Evolutionary conservation across 164 flowering plant species (phyloP), one percentile per base, ranked within the genome.

Genomic region (Magnolia officinalis): DNA sequence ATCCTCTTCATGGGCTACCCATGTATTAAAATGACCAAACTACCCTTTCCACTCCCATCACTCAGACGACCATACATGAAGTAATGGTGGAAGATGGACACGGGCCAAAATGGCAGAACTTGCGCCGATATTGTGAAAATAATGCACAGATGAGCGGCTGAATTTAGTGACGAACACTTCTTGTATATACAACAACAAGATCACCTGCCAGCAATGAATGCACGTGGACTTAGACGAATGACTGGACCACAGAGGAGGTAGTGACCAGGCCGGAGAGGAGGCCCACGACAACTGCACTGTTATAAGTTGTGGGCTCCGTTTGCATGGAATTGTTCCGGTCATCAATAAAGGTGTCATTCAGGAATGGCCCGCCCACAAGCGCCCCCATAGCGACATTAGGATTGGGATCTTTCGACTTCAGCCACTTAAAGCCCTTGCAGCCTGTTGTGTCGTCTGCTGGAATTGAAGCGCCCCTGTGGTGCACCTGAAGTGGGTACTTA

Each of bases 401-500:
- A 77, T 96, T 94, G 5, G 97, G 94, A 6, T 87, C 63, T 0
- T 80, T 61, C 2, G 94, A 86, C 1, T 81, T 73, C 9, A 92
- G 91, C 90, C 90, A 96, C 79, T 83, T 75, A 78, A 85, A 91
- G 58, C 99, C 99, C 1, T 66, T 78, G 83, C 99, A 96, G 52
- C 87, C 86, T 4, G 93, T 75, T 1, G 72, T 83, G 31, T 84
- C 91, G 82, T 88, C 85, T 8, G 79, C 87, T 18, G 98, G 99
- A 49, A 96, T 94, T 19, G 99, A 96, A 78, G 99, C 97, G 73
- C 99, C 98, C 78, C 99, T 87, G 59, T 96, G 98, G 84, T 96
- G 97, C 73, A 94, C 97, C 70, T 66, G 87, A 70, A 85, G 74
- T 67, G 98, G 97, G 81, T 86, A 96, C 4, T 91, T 87, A 45